A percentile compares a stretch with the other conserved stretches of the same genome.
These are phyloP conservation scores for Trichoderma simmonsii DNA, from an alignment of 2,329 filamentous ascomycete species.

Conservation along the genomic window DNA sequence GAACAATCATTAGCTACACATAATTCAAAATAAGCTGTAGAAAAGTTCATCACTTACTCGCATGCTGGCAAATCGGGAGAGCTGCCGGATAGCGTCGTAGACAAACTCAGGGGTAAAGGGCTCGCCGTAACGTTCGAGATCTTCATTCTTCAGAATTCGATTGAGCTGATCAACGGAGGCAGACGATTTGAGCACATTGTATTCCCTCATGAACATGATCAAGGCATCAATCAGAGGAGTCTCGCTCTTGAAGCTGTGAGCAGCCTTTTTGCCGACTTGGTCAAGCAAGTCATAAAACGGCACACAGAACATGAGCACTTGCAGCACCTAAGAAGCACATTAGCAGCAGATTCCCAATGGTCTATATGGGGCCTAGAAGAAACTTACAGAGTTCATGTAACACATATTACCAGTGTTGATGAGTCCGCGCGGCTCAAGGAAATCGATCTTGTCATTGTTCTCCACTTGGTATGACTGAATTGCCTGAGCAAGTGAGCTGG, in stretches of 20 bases:
- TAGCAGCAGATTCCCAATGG: slow-evolving; percentile 27
- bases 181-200: slow-evolving; percentile 79
- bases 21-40: neutral
- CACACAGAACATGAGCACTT: slow-evolving; percentile 89
- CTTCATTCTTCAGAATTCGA: slow-evolving; percentile 71
- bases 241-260: slow-evolving; percentile 91
- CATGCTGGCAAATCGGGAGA: slow-evolving; percentile 90
- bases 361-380: neutral
- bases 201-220: slow-evolving; percentile 96
- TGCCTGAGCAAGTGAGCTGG: slow-evolving; percentile 69
- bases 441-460: slow-evolving; percentile 64
- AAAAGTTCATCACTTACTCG: slow-evolving; percentile 55
- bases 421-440: slow-evolving; percentile 87
- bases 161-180: slow-evolving; percentile 69
- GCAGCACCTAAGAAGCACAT: slow-evolving; percentile 66
- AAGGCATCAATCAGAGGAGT: slow-evolving; percentile 92
- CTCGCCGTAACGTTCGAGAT: slow-evolving; percentile 87
- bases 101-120: slow-evolving; percentile 92
- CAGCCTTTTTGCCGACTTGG: slow-evolving; percentile 76
- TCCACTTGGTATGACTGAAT: slow-evolving; percentile 70
- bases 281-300: slow-evolving; percentile 95
- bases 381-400: slow-evolving; percentile 98
- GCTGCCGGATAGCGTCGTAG: slow-evolving; percentile 83
- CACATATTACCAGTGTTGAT: slow-evolving; percentile 99
- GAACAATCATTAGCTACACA: slow-evolving; percentile 20